Evolutionary conservation across 2,329 filamentous ascomycete species (phyloP).

Genomic region (Coleophoma cylindrospora): DNA sequence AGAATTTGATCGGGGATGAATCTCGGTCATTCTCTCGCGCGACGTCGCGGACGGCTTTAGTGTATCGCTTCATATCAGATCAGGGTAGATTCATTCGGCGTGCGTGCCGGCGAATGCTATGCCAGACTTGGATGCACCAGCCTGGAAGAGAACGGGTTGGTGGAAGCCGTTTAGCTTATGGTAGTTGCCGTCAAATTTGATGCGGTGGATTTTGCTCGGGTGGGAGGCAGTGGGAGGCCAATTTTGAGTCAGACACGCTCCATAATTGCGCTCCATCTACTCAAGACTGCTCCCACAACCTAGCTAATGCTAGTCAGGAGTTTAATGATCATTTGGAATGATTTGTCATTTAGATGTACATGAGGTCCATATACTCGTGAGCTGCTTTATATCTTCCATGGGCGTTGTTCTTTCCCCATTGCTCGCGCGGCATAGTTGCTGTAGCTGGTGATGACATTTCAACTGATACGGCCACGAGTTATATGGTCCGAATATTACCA

Average conservation of each 20-base stretch:
- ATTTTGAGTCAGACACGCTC: neutral
- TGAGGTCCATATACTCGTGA: neutral
- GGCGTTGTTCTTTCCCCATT: neutral
- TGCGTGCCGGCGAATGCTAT: slow-evolving; percentile 64
- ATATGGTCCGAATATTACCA: neutral
- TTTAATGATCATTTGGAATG: no score
- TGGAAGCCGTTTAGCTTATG: neutral
- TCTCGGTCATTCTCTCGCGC: slow-evolving; percentile 52
- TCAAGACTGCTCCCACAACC: neutral
- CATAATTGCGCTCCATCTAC: neutral
- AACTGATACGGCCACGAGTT: neutral
- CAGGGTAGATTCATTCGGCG: slow-evolving; percentile 65
- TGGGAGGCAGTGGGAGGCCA: neutral
- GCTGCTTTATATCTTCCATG: neutral
- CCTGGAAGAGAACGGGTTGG: slow-evolving; percentile 43
- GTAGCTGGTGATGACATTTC: neutral
- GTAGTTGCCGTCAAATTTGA: neutral
- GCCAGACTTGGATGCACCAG: slow-evolving; percentile 61
- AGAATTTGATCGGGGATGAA: slow-evolving; percentile 55
- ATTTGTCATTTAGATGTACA: neutral
- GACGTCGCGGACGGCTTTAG: slow-evolving; percentile 37
- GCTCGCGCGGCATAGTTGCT: neutral
- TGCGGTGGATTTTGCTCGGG: neutral
- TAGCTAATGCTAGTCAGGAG: neutral
- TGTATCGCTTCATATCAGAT: slow-evolving; percentile 53